A percentile compares a stretch with the other conserved stretches of the same genome.
Conservation (phyloP, 768 basidiomycete species). For the Hygrophoropsis aurantiaca region DNA sequence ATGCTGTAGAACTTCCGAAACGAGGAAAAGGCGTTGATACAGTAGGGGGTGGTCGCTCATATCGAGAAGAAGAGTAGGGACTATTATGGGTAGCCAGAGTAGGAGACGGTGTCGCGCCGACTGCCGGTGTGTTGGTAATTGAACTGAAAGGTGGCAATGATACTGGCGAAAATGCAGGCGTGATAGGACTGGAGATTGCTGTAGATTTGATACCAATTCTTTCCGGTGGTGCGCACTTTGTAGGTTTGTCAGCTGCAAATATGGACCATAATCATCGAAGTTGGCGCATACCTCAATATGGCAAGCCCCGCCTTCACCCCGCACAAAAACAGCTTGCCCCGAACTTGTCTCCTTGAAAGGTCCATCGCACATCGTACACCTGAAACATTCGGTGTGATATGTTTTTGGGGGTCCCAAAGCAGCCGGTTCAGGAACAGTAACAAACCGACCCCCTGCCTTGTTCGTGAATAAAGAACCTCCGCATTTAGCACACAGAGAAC, state of each 20-base stretch:
- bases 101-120: constrained; percentile 6
- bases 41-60: constrained; percentile 21
- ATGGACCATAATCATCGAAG: constrained; percentile 2
- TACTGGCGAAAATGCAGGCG: constrained; percentile 10
- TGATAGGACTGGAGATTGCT: constrained; percentile 5
- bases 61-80: constrained; percentile 30
- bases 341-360: constrained; percentile 59
- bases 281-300: constrained; percentile 55
- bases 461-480: constrained; percentile 54
- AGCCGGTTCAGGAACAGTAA: constrained; percentile 62
- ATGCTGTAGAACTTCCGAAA: constrained; percentile 44
- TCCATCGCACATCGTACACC: constrained; percentile 63
- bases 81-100: constrained; percentile 7
- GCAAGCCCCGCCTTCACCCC: constrained; percentile 61
- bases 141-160: constrained; percentile 17
- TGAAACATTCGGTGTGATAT: constrained; percentile 78
- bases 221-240: constrained; percentile 46
- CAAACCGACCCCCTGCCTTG: constrained; percentile 60
- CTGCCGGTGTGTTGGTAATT: constrained; percentile 15
- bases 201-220: constrained; percentile 17
- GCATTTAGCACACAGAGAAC: constrained; percentile 63
- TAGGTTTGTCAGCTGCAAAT: constrained; percentile 8
- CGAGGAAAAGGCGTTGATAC: constrained; percentile 23
- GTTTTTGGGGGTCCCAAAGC: constrained; percentile 46
- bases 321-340: constrained; percentile 72